Evolutionary conservation across 352 stramenopile genomes (phyloP).

Genomic region (Phytopythium boreale): DNA sequence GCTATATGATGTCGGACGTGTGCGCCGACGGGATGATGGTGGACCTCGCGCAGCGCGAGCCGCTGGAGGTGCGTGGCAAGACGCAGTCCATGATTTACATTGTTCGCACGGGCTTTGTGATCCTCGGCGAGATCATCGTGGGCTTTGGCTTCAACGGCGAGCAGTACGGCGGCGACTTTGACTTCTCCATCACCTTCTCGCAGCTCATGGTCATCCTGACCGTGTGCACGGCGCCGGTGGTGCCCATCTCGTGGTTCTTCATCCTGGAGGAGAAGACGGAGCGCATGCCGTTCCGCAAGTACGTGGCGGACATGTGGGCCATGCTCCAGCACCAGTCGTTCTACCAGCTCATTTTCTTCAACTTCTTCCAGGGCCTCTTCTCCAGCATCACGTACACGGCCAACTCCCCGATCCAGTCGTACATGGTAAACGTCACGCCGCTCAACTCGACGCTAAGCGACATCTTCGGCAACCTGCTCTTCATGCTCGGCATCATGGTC

Average conservation of each 20-base stretch:
- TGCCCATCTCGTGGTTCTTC: conserved; percentile 24
- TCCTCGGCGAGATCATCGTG: no score
- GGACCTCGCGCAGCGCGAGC: conserved; percentile 34
- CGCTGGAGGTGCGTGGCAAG: conserved; percentile 21
- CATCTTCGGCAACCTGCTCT: conserved; percentile 42
- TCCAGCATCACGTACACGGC: conserved; percentile 25
- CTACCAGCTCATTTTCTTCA: conserved; percentile 46
- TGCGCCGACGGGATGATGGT: conserved; percentile 33
- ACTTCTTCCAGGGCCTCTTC: conserved; percentile 39
- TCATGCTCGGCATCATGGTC: conserved; percentile 25
- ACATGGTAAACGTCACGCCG: conserved; percentile 26
- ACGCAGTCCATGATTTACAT: conserved; percentile 37
- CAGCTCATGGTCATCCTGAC: no score
- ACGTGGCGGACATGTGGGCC: conserved; percentile 13
- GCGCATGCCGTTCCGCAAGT: conserved; percentile 4
- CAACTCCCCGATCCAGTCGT: conserved; percentile 20
- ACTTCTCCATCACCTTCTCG: no score
- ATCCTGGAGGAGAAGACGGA: conserved; percentile 21
- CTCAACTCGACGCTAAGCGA: conserved; percentile 35
- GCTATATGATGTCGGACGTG: conserved; percentile 45
- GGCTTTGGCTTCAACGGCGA: no score
- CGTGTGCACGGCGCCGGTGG: conserved; percentile 9
- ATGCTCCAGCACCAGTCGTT: conserved; percentile 28
- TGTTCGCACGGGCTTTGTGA: no score
- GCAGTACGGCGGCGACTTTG: no score